phyloP scores from a whole-genome alignment of 495 filamentous ascomycete genomes.

The Emericellopsis terricola region DNA sequence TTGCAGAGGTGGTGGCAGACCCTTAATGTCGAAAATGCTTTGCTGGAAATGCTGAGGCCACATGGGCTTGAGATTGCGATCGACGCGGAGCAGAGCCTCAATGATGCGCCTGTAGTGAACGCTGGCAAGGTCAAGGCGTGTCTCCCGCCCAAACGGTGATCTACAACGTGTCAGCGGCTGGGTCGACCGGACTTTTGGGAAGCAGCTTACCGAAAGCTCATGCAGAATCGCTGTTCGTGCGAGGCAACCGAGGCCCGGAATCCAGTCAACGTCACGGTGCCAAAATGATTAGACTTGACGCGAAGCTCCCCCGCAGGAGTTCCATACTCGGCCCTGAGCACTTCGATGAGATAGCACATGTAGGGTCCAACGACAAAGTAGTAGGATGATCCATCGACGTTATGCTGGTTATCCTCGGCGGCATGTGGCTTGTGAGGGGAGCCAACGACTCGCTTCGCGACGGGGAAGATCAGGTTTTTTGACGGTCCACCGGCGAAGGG shows the following conservation, averaged over 20 bases:
- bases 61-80: constrained; percentile 64
- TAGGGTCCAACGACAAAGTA: constrained; percentile 77
- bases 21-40: constrained; percentile 43
- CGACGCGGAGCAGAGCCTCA: constrained; percentile 48
- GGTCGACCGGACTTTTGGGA: not conserved
- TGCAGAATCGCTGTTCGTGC: constrained; percentile 68
- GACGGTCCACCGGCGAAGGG: constrained; percentile 54
- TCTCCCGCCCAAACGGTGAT: constrained; percentile 42
- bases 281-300: constrained; percentile 32
- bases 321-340: constrained; percentile 31
- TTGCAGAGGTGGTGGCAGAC: constrained; percentile 31
- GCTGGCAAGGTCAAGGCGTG: constrained; percentile 60
- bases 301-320: constrained; percentile 26
- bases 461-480: constrained; percentile 74
- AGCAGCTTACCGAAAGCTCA: constrained; percentile 53
- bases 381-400: constrained; percentile 64
- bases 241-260: constrained; percentile 19
- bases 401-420: constrained; percentile 35
- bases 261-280: constrained; percentile 53
- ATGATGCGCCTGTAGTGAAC: constrained; percentile 61
- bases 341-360: constrained; percentile 62
- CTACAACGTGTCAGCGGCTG: constrained; percentile 18
- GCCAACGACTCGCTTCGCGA: constrained; percentile 42
- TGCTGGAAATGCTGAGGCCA: constrained; percentile 60
- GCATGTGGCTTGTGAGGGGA: constrained; percentile 28